Percentiles rank a stretch among this genome's conserved stretches.
Conservation (phyloP, 1,284 basidiomycete genomes). For the Trichosporon sp. region DNA sequence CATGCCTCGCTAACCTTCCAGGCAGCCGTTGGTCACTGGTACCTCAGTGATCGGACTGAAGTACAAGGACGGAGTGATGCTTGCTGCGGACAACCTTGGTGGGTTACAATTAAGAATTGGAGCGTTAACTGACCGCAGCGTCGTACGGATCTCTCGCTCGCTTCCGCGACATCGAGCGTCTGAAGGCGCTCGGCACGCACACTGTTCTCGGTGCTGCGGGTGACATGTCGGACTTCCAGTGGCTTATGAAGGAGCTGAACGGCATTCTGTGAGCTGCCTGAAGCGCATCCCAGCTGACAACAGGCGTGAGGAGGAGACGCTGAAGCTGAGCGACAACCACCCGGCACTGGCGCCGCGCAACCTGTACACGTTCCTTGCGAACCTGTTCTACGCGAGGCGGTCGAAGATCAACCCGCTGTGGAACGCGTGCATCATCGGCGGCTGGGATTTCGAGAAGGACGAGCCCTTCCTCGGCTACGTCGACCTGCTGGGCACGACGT, state of each 20-base stretch:
- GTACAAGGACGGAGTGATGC: constrained; percentile 95
- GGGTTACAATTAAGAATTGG: constrained; percentile 14
- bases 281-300: background rate
- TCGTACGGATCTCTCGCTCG: constrained; percentile 96
- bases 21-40: constrained; percentile 93
- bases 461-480: constrained; percentile 82
- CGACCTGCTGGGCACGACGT: constrained; percentile 94
- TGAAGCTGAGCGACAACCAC: constrained; percentile 71
- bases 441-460: constrained; percentile 68
- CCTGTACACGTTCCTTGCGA: constrained; percentile 87
- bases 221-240: constrained; percentile 98
- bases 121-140: constrained; percentile 54
- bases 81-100: constrained; percentile 98
- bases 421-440: constrained; percentile 94
- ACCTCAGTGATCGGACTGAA: constrained; percentile 91
- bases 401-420: constrained; percentile 90
- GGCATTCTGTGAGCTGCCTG: constrained; percentile 37
- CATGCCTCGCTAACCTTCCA: constrained; percentile 35
- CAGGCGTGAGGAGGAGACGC: constrained; percentile 61
- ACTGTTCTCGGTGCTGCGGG: constrained; percentile 89
- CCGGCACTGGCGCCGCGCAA: constrained; percentile 73
- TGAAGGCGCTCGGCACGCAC: constrained; percentile 72
- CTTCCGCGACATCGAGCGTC: constrained; percentile 90
- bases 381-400: constrained; percentile 85
- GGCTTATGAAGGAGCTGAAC: constrained; percentile 65